These are phyloP conservation scores for Dothideomycetidae sp. DNA, from an alignment of 2,329 filamentous ascomycete species.

Conservation along the genomic window DNA sequence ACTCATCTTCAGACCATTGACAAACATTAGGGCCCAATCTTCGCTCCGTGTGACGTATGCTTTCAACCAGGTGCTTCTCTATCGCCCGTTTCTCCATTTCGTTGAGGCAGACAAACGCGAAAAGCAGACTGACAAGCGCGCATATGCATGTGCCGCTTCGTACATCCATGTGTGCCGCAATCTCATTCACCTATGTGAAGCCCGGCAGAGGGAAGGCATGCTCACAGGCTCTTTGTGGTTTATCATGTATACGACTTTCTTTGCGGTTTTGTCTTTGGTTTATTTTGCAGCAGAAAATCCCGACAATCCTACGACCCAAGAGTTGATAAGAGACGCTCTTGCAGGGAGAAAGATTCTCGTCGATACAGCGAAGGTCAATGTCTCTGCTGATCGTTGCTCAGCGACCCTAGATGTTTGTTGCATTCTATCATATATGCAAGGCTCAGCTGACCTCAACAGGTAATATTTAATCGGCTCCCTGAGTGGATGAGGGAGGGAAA, in stretches of 20 bases:
- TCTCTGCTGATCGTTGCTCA: slow-evolving; percentile 79
- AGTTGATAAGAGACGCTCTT: slow-evolving; percentile 71
- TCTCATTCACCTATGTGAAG: slow-evolving; percentile 65
- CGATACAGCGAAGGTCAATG: slow-evolving; percentile 64
- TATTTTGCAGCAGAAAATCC: slow-evolving; percentile 73
- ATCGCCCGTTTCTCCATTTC: slow-evolving; percentile 72
- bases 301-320: slow-evolving; percentile 56
- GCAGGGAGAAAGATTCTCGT: slow-evolving; percentile 73
- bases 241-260: slow-evolving; percentile 71
- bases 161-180: slow-evolving; percentile 54
- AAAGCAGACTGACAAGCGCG: slow-evolving; percentile 53
- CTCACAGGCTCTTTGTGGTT: slow-evolving; percentile 81
- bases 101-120: slow-evolving; percentile 46
- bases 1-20: no score
- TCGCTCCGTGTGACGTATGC: slow-evolving; percentile 66
- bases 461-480: slow-evolving; percentile 71
- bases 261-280: slow-evolving; percentile 62
- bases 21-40: slow-evolving; percentile 45
- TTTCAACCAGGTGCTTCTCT: slow-evolving; percentile 70
- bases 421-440: slow-evolving; percentile 1
- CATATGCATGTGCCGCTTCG: slow-evolving; percentile 59
- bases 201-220: slow-evolving; percentile 60
- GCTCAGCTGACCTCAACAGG: no score
- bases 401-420: slow-evolving; percentile 54
- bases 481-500: slow-evolving; percentile 36